Base-by-base conservation (phyloP, 2,329 filamentous ascomycete species). In the Cytospora piceae region DNA sequence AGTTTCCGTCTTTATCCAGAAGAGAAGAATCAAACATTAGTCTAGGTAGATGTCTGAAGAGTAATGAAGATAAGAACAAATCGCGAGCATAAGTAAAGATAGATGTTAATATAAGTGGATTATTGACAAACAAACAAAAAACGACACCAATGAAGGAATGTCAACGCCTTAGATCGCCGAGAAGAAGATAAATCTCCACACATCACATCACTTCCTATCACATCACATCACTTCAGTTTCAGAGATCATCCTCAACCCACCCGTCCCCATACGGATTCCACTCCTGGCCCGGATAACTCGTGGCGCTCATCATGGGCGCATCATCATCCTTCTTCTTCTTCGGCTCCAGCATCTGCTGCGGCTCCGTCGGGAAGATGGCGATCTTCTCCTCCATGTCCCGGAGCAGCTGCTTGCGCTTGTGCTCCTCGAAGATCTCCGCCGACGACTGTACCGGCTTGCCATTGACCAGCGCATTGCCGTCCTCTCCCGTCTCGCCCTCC, bases 241-340 rank as follows among this genome's bases (percentile, higher is more conserved):
- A 63, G 15, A 57, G 22, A 22, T 75, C 75, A 34, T 74, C 74
- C 11, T 71, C 73, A 22, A 71, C 72, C 51, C 58, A 68, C 54
- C 72, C 72, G 49, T 72, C 74, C 4, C 68, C 74, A 61, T 84
- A 85, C 2, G 87, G 87, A 70, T 85, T 85, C 88, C 89, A 91
- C 74, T 91, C 88, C 77, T 90, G 87, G 0, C 89, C 89, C 0
- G 89, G 89, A 74, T 90, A 91, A 72, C 84, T 87, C 15, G 87
- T 88, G 8, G 87, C 88, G 57, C 80, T 83, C 89, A 91, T 91
- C 66, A 82, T 78, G 15, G 84, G 82, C 72, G 78, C 74, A 17
- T 81, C 79, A n/a, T 81, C 78, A 37, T 80, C 77, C 51, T 78
- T 75, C 57, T 71, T 73, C 60, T 77, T 76, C 32, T 76, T 77